Conservation (phyloP, 2,329 filamentous ascomycete genomes). For the Penicillium digitatum region DNA sequence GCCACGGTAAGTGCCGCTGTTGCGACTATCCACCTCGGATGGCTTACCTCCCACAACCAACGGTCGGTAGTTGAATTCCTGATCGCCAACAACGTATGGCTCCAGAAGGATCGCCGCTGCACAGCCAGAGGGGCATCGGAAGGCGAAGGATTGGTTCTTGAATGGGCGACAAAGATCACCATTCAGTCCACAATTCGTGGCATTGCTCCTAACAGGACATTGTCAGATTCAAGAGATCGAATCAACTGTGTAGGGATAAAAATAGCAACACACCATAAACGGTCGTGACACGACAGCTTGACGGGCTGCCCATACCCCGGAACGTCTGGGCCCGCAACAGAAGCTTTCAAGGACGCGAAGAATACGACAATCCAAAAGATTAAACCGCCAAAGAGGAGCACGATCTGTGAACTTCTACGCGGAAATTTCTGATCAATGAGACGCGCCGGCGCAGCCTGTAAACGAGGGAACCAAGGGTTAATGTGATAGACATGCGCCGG, state of each 20-base stretch:
- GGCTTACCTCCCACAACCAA: slow-evolving; percentile 54
- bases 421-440: slow-evolving; percentile 32
- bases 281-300: slow-evolving; percentile 33
- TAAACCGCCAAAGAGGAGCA: slow-evolving; percentile 26
- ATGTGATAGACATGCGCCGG: slow-evolving; percentile 35
- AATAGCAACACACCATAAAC: slow-evolving; percentile 42
- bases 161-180: slow-evolving; percentile 57
- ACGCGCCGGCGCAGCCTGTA: slow-evolving; percentile 34
- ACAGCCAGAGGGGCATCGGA: slow-evolving; percentile 58
- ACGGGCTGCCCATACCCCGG: slow-evolving; percentile 35
- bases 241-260: background rate
- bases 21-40: slow-evolving; percentile 35
- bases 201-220: slow-evolving; percentile 27
- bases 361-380: slow-evolving; percentile 35
- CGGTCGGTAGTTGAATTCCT: slow-evolving; percentile 52
- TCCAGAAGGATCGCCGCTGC: slow-evolving; percentile 50
- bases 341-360: slow-evolving; percentile 29
- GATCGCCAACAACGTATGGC: slow-evolving; percentile 55
- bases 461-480: slow-evolving; percentile 30
- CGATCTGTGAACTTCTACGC: slow-evolving; percentile 21
- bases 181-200: slow-evolving; percentile 52
- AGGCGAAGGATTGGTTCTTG: slow-evolving; percentile 51
- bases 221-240: background rate
- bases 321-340: slow-evolving; percentile 30
- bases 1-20: slow-evolving; percentile 52